Evolutionary conservation across 2,329 filamentous ascomycete species (phyloP), one percentile per base, ranked within the genome.

Genomic region (Pseudogymnoascus sp.): DNA sequence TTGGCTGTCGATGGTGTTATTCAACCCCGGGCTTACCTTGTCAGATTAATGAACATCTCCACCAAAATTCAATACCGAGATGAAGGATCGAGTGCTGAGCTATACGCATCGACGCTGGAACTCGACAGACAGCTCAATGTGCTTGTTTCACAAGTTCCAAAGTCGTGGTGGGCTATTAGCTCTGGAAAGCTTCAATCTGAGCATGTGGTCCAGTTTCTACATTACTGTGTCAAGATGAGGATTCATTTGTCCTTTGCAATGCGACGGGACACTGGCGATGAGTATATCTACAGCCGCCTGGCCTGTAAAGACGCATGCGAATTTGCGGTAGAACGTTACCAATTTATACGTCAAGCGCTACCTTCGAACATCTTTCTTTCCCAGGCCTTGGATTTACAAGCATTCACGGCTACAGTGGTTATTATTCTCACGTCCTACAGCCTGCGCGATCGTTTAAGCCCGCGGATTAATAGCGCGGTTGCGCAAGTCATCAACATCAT

Each of bases 11-110:
- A 68, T n/a, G 70, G 71, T 2, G 61, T 65, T 59, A 65, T 73
- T 6, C 56, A 67, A n/a, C 62, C 64, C 16, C 66, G 68, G 12
- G 63, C 66, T 16, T 72, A 71, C 53, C 60, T 71, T 61, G 68
- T 68, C 40, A 68, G 70, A 59, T 64, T 72, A 14, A 67, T 66
- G 7, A 66, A 68, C 2, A 67, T 71, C 19, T 68, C 68, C n/a
- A 69, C 69, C 53, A 62, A 65, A 19, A 65, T 72, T 1, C 68
- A 70, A 38, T 67, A 71, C 50, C 60, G 70, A 8, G 70, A 73
- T 46, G 68, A 71, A 38, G 50, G 66, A 38, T 60, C 69, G 24
- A 63, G 61, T 2, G 60, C 62, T 4, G 67, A 71, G 40, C 56
- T 70, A 6, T 68, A 70, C 22, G 63, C 66, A 6, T 67, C 65